Conservation (phyloP, 306 rosid genomes). For the Quercus glauca region DNA sequence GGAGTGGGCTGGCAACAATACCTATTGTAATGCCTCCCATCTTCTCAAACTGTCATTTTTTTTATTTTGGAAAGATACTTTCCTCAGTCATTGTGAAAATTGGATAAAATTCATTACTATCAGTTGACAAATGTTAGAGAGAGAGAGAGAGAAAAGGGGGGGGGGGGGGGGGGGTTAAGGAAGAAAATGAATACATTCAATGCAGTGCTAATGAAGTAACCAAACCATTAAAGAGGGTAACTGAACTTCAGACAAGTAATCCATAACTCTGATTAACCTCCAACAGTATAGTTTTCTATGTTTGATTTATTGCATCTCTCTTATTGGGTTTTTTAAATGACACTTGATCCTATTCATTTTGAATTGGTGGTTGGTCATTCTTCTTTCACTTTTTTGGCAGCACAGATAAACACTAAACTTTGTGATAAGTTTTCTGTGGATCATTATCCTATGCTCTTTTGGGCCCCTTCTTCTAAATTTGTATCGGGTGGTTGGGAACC, state of each 20-base stretch:
- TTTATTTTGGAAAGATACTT: background rate
- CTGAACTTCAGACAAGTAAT: no score
- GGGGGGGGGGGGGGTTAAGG: no score
- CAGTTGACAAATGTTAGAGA: no score
- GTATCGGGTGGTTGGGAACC: slow-evolving; percentile 75
- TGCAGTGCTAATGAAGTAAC: no score
- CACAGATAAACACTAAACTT: slow-evolving; percentile 89
- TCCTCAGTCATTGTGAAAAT: no score
- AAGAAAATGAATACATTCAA: no score
- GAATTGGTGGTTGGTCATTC: slow-evolving; percentile 37
- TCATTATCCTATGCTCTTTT: slow-evolving; percentile 92
- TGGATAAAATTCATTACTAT: no score
- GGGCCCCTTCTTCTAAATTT: slow-evolving; percentile 87
- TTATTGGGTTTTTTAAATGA: background rate
- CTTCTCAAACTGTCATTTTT: background rate
- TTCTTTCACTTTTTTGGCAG: slow-evolving; percentile 67
- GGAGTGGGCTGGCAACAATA: background rate
- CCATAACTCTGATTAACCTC: no score
- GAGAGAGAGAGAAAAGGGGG: no score
- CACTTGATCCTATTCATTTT: background rate
- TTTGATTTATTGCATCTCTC: background rate
- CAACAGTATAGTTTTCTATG: no score
- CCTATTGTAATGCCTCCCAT: background rate
- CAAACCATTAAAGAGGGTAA: no score
- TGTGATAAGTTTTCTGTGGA: slow-evolving; percentile 87